Evolutionary conservation across 352 stramenopile genomes (phyloP), one percentile per base, ranked within the genome.

Genomic region (Thalassiosira exigua): DNA sequence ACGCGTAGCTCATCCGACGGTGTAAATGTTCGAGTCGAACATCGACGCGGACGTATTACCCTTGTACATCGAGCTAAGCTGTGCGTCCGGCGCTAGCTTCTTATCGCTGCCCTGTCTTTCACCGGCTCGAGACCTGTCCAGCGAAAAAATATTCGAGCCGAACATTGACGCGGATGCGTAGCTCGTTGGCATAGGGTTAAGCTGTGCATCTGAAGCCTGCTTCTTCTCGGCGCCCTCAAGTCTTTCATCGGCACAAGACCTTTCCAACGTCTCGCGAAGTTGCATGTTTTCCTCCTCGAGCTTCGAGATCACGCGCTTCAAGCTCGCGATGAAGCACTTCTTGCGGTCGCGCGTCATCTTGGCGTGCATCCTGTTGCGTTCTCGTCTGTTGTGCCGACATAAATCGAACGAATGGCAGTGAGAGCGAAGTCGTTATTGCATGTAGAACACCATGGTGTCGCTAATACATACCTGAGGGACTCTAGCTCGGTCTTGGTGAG

Each of bases 281-380:
- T 61, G 32, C 30, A 80, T 22, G 56, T 92, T 91, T 22, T 90
- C 83, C 9, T 79, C 62, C 74, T 92, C 80, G 0, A 94, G 79
- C 51, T 90, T 84, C 1, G 79, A 46, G 48, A 93, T 90, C 0
- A 86, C 88, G 41, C 87, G 84, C 57, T 91, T 82, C 32, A 93
- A 76, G 29, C 69, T 86, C 9, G 79, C 69, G 48, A 94, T 82
- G 48, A 89, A 93, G 33, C 61, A 81, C 61, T 91, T 92, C 61
- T 93, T 94, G 0, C 89, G 66, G 69, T 92, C 87, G 19, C 89
- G 73, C 24, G 89, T 94, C 85, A 94, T 92, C 53, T 94, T 94
- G 17, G 89, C 89, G 48, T 94, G 89, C 77, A 90, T 91, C 64
- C 89, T 83, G 73, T 94, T 94, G 11, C 89, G 86, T 73, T 92